phyloP scores from a whole-genome alignment of 768 basidiomycete genomes.

The Chalciporus piperatus region DNA sequence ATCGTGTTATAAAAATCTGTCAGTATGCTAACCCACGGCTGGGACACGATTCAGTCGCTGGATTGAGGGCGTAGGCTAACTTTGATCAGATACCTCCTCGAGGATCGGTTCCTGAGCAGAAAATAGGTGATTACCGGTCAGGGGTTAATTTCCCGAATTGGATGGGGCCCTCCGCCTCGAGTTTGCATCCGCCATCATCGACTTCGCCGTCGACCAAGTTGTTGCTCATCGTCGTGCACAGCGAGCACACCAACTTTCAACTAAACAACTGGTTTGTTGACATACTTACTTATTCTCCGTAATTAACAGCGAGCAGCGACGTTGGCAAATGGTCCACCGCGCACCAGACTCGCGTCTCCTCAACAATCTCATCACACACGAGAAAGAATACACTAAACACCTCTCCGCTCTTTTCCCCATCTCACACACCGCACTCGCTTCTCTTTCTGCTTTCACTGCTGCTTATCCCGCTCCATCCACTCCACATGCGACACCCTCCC shows the following conservation, averaged over 20 bases:
- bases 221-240: background rate
- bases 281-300: background rate
- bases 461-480: constrained; percentile 52
- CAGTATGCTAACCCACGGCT: no score
- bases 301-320: background rate
- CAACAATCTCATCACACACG: constrained; percentile 60
- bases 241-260: background rate
- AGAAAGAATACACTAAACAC: constrained; percentile 70
- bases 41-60: no score
- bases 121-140: no score
- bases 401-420: constrained; percentile 54
- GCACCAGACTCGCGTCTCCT: constrained; percentile 73
- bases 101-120: no score
- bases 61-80: no score
- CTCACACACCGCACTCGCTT: constrained; percentile 59
- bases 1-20: no score
- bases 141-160: no score
- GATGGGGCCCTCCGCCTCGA: no score
- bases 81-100: no score
- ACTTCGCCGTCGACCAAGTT: no score
- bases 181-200: no score
- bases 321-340: constrained; percentile 59
- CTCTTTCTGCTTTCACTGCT: constrained; percentile 71
- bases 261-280: background rate
- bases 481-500: constrained; percentile 8